Conservation (phyloP, 2,329 filamentous ascomycete species). For the Exserohilum turcica region DNA sequence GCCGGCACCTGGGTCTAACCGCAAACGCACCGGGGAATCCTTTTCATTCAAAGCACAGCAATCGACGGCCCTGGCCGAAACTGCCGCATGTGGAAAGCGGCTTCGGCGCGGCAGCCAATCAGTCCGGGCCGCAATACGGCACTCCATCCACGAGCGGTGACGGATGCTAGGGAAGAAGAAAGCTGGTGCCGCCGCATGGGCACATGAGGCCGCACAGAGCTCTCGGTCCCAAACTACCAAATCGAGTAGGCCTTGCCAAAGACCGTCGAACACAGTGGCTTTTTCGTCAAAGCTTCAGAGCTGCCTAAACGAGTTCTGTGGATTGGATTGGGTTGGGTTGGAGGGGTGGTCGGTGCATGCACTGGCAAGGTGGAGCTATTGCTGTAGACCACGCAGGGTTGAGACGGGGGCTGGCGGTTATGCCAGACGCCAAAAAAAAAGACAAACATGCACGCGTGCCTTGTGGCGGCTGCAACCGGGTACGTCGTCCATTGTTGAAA, state of each 20-base stretch:
- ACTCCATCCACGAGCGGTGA: neutral
- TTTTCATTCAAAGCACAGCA: conserved; percentile 3
- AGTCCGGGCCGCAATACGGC: neutral
- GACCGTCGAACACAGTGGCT: conserved; percentile 33
- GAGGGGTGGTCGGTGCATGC: conserved; percentile 29
- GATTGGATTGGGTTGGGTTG: conserved; percentile 6
- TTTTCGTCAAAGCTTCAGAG: conserved; percentile 43
- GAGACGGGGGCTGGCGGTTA: neutral
- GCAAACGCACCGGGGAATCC: conserved; percentile 1
- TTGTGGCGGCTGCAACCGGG: neutral
- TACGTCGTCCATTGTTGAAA: conserved; percentile 13
- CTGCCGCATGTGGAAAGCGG: neutral
- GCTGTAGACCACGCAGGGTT: conserved; percentile 13
- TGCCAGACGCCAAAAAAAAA: neutral
- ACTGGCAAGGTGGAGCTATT: conserved; percentile 13
- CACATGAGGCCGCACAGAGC: conserved; percentile 4
- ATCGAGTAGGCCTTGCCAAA: conserved; percentile 24
- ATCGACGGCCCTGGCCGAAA: neutral
- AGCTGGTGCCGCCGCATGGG: neutral
- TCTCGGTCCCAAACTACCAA: conserved; percentile 30
- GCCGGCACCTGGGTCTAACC: neutral
- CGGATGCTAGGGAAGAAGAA: conserved; percentile 3
- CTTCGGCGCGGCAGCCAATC: neutral
- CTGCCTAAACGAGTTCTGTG: conserved; percentile 38
- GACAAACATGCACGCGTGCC: neutral